phyloP scores from a whole-genome alignment of 805 yeast genomes.

The Hanseniaspora jakobsenii region DNA sequence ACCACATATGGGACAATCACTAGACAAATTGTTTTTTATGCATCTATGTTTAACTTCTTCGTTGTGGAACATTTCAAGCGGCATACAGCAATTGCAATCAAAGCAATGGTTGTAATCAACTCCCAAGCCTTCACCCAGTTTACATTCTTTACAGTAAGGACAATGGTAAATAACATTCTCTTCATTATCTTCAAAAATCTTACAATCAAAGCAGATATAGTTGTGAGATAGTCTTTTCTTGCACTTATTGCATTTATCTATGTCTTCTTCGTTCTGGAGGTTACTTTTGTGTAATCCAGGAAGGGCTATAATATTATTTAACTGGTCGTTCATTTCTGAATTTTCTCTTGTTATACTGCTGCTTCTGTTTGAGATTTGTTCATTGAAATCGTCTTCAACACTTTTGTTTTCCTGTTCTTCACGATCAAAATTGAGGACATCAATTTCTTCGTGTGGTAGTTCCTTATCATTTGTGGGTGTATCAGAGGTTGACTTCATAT shows the following conservation, averaged over 20 bases:
- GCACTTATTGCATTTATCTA: not conserved
- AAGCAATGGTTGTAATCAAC: conserved; percentile 87
- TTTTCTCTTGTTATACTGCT: not conserved
- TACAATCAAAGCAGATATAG: conserved; percentile 69
- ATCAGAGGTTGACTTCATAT: too few species aligned
- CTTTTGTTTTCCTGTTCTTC: too few species aligned
- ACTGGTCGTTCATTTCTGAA: too few species aligned
- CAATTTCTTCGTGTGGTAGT: too few species aligned
- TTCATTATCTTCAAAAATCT: conserved; percentile 70
- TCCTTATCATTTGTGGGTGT: too few species aligned
- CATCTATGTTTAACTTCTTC: conserved; percentile 8
- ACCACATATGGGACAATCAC: conserved; percentile 12
- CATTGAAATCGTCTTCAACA: too few species aligned
- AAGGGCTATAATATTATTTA: too few species aligned
- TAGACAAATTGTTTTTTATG: conserved; percentile 7
- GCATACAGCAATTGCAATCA: conserved; percentile 77
- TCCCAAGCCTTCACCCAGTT: conserved; percentile 77
- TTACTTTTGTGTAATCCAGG: too few species aligned
- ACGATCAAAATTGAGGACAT: too few species aligned
- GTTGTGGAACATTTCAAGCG: conserved; percentile 62
- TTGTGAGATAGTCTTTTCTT: not conserved
- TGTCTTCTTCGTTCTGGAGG: too few species aligned
- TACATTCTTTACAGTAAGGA: conserved; percentile 82
- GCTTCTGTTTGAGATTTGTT: not conserved
- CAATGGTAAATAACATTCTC: conserved; percentile 81